Base-by-base conservation (phyloP, 2,329 filamentous ascomycete species). In the Thermochaetoides dissita region DNA sequence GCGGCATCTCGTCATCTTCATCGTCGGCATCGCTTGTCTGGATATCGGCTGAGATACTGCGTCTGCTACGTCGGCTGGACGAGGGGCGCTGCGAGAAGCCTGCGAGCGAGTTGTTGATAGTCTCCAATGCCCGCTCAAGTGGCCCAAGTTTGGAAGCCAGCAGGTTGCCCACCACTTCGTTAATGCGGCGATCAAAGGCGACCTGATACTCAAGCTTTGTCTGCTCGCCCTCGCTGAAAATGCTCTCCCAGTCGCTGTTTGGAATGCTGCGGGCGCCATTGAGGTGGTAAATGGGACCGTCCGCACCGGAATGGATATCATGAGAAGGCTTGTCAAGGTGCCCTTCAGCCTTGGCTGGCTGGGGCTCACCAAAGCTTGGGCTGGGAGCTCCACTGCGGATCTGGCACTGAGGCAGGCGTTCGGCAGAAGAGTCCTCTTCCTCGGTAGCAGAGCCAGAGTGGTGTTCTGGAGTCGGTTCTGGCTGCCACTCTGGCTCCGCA, bases 21-120 rank as follows among this genome's bases (percentile, higher is more conserved):
- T 94, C 88, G 58, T 96, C 89, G 8, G 91, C 89, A 62, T 96
- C 91, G 57, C 89, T 95, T 45, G 93, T 79, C 38, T 75, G 69
- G 3, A 72, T 56, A 30, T 86, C 82, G n/a, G 69, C 75, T 37
- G 83, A 88, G 34, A 76, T 61, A 58, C 79, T 85, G 51, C 78
- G 75, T 50, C 74, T 68, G 28, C 73, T 71, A 34, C 71, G 71
- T 30, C 73, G 68, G 42, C 68, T 74, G 8, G 76, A 74, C 28
- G 68, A 64, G 10, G 69, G 67, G 42, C 68, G 68, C 30, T 67
- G 66, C 29, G 74, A 69, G 51, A 81, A 67, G 36, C 68, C 64
- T 11, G 69, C 68, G 42, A 94, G 61, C 3, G 76, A 76, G 42
- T 80, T 68, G 51, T 89, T 83, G 34, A 96, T 93, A 28, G 70